Evolutionary conservation across 176 grass and related monocot genomes (phyloP).

Genomic region (Musa troglodytarum): DNA sequence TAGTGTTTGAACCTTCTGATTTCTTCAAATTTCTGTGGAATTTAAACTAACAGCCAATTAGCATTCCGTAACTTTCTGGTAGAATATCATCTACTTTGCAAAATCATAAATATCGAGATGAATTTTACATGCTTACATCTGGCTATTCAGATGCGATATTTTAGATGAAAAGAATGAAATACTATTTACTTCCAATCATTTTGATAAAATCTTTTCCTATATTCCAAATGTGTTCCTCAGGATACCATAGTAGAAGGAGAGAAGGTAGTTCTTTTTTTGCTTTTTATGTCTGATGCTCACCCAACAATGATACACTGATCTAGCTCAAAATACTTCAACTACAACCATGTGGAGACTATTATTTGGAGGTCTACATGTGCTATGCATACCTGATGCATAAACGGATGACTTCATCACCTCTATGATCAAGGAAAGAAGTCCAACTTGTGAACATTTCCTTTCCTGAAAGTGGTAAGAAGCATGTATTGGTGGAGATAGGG

Average conservation of each 20-base stretch:
- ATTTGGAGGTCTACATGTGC: background rate
- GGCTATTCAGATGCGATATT: too few species aligned
- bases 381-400: conserved; percentile 59
- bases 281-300: too few species aligned
- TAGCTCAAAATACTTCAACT: background rate
- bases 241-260: background rate
- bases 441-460: conserved; percentile 35
- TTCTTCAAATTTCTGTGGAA: conserved; percentile 28
- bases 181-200: background rate
- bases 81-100: background rate
- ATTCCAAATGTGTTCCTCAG: background rate
- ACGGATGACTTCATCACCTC: conserved; percentile 48
- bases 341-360: background rate
- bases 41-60: background rate
- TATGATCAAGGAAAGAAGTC: conserved; percentile 52
- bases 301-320: background rate
- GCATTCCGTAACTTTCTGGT: background rate
- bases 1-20: conserved; percentile 24
- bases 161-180: background rate
- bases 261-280: too few species aligned
- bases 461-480: conserved; percentile 33
- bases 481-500: conserved; percentile 42
- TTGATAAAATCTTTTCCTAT: background rate
- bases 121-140: background rate
- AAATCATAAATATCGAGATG: background rate